Evolutionary conservation across 2,329 filamentous ascomycete genomes (phyloP).

Genomic region (Trichoderma koningii): DNA sequence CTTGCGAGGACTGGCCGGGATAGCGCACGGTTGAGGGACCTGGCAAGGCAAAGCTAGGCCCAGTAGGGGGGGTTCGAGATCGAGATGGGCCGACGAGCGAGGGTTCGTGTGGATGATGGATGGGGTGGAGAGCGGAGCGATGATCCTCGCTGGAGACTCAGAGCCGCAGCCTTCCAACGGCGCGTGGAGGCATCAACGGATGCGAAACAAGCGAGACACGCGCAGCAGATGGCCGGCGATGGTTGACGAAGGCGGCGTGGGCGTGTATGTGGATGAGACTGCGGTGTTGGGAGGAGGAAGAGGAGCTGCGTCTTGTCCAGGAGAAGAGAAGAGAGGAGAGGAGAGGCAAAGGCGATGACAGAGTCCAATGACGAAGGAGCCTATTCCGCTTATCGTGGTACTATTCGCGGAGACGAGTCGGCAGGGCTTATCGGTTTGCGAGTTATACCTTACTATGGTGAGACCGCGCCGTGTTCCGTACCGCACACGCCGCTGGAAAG

Average conservation of each 20-base stretch:
- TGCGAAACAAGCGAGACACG: not conserved
- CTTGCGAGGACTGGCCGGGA: slow-evolving; percentile 7
- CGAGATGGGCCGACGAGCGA: slow-evolving; percentile 25
- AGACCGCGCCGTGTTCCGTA: not conserved
- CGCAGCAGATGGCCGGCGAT: not conserved
- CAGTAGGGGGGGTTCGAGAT: slow-evolving; percentile 21
- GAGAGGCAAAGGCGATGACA: no score
- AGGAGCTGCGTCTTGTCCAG: no score
- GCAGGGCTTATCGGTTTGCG: not conserved
- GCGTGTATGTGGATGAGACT: no score
- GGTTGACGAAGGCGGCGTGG: not conserved
- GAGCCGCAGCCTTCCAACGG: slow-evolving; percentile 5
- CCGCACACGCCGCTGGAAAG: no score
- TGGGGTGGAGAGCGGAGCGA: slow-evolving; percentile 22
- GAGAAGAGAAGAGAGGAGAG: no score
- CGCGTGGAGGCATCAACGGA: slow-evolving; percentile 12
- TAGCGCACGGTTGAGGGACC: slow-evolving; percentile 8
- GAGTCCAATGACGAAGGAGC: no score
- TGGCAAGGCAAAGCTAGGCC: not conserved
- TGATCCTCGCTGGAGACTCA: slow-evolving; percentile 13
- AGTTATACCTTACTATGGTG: not conserved
- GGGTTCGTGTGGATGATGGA: slow-evolving; percentile 12
- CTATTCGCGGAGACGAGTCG: not conserved
- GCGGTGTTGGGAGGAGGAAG: no score
- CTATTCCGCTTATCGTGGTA: no score